Evolutionary conservation across 257 asterid genomes (phyloP).

Genomic region (Jacaranda mimosifolia): DNA sequence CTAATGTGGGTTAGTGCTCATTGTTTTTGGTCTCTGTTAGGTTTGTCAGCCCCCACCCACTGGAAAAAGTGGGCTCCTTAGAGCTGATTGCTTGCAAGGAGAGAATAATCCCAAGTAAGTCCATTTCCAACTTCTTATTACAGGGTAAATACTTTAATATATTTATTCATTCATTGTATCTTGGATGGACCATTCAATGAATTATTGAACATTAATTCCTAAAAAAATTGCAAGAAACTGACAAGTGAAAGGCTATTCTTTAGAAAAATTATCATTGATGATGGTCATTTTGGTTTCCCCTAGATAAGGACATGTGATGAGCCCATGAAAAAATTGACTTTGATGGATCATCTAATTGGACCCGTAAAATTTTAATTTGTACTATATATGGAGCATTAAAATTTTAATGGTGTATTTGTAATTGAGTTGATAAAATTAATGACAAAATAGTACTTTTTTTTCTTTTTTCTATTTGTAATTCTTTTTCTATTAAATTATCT

Average conservation of each 20-base stretch:
- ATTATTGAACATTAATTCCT: neutral
- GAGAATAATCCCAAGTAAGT: constrained; percentile 78
- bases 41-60: constrained; percentile 86
- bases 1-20: constrained; percentile 8
- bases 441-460: too few species aligned
- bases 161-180: constrained; percentile 8
- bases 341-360: too few species aligned
- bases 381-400: too few species aligned
- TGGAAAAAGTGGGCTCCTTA: constrained; percentile 89
- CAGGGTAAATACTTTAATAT: neutral
- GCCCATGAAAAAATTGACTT: neutral
- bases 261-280: neutral
- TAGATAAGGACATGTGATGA: neutral
- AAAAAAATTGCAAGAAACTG: neutral
- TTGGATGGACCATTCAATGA: neutral
- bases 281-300: neutral
- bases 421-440: too few species aligned
- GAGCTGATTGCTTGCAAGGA: constrained; percentile 73
- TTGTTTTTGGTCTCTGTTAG: constrained; percentile 49
- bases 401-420: too few species aligned
- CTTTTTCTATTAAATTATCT: too few species aligned
- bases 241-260: neutral
- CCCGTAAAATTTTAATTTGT: too few species aligned
- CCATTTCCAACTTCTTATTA: neutral
- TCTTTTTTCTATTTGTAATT: too few species aligned